Evolutionary conservation across 495 filamentous ascomycete species (phyloP).

Genomic region (Bombardia bombarda): DNA sequence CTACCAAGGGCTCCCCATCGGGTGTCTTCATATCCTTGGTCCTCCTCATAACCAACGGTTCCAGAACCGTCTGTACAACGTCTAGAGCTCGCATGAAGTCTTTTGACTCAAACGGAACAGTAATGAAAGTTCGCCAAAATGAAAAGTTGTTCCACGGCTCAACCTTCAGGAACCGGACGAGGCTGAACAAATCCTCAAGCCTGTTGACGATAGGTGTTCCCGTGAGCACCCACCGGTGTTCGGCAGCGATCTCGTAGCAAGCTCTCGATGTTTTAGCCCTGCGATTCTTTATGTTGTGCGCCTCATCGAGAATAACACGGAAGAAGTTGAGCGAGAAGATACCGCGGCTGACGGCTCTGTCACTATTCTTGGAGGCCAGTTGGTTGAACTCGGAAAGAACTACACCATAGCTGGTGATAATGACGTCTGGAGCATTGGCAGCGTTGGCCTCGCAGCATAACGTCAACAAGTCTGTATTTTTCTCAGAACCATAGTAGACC

Average conservation of each 20-base stretch:
- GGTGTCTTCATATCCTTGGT: conserved; percentile 99
- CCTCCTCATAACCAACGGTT: conserved; percentile 87
- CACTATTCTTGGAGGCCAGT: conserved; percentile 47
- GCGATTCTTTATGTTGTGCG: conserved; percentile 88
- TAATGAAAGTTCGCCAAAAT: conserved; percentile 99
- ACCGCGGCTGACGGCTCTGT: conserved; percentile 55
- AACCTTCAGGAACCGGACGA: conserved; percentile 84
- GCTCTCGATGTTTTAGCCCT: conserved; percentile 83
- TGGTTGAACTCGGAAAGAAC: conserved; percentile 84
- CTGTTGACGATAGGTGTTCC: conserved; percentile 97
- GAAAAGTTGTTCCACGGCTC: conserved; percentile 98
- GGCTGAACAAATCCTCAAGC: conserved; percentile 91
- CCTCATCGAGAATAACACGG: conserved; percentile 91
- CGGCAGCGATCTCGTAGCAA: conserved; percentile 78
- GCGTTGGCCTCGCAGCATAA: conserved; percentile 71
- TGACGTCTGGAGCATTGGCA: conserved; percentile 69
- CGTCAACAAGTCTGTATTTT: conserved; percentile 62
- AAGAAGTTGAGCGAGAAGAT: conserved; percentile 90
- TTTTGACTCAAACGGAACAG: conserved; percentile 89
- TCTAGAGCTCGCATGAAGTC: conserved; percentile 89
- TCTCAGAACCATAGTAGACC: conserved; percentile 87
- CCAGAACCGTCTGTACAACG: conserved; percentile 93
- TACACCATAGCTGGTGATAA: conserved; percentile 94
- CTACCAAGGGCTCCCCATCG: conserved; percentile 75
- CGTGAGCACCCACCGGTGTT: conserved; percentile 88